Evolutionary conservation across 495 filamentous ascomycete species (phyloP), one percentile per base, ranked within the genome.

Genomic region (Melanomma pulvis-pyrius): DNA sequence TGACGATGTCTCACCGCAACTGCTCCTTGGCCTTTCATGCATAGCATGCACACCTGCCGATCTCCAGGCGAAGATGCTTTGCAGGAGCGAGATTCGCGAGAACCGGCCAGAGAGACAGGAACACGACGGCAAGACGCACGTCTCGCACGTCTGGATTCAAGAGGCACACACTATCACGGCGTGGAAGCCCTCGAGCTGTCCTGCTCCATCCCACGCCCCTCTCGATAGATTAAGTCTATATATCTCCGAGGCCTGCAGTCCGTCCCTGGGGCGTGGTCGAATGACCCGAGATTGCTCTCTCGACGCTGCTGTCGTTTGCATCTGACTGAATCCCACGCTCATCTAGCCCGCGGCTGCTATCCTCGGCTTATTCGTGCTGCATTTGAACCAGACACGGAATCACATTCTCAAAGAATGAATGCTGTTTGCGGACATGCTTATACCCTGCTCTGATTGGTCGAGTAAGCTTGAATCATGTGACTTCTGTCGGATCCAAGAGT

Each of bases 1-100:
- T 63, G 60, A 65, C 39, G 61, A 49, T 47, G 24, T 25, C 46
- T 58, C 61, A 65, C 61, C 53, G 61, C 52, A 49, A 4, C 32
- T 13, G 39, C 39, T 46, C 22, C 60, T 29, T 54, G 60, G 49
- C 34, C 34, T 49, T 39, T 22, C 29, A 62, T 62, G 46, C 57
- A 48, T 9, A 44, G 39, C 39, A 44, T 44, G 39, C 39, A 44
- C 39, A 11, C 4, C 21, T 25, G 57, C 24, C 29, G 57, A 60
- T 55, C 51, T 5, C 8, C 25, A 12, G 15, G 21, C 17, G 52
- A 24, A 55, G 52, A 55, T 36, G 52, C 15, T 51, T 51, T 51
- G 26, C 48, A 25, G 48, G 48, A 9, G 21, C 48, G 11, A 5
- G 48, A 25, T 24, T 17, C 21, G 17, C 22, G 21, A 12, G 48